phyloP scores from a whole-genome alignment of 2,329 filamentous ascomycete species.

The Microdochium trichocladiopsis region DNA sequence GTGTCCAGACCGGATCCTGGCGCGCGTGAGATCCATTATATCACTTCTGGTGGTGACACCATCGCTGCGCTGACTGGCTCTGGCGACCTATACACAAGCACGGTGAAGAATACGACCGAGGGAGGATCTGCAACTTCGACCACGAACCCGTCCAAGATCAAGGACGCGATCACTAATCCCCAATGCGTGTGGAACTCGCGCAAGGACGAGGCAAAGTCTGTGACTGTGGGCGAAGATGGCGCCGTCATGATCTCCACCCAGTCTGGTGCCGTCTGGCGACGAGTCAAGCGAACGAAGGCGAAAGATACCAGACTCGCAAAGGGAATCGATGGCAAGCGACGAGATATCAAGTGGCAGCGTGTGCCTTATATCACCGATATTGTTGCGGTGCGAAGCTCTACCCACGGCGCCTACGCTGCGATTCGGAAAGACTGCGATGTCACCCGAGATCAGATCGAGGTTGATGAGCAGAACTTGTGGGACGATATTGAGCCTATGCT shows the following conservation, averaged over 20 bases:
- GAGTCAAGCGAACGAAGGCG: constrained; percentile 73
- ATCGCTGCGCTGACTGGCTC: constrained; percentile 80
- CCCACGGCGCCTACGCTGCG: constrained; percentile 84
- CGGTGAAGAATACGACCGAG: constrained; percentile 63
- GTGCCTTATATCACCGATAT: constrained; percentile 84
- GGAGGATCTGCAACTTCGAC: constrained; percentile 61
- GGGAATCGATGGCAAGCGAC: constrained; percentile 52
- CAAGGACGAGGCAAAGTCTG: constrained; percentile 80
- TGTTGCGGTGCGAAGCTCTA: constrained; percentile 75
- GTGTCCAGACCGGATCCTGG: constrained; percentile 58
- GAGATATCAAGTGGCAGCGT: constrained; percentile 93
- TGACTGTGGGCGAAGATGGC: constrained; percentile 84
- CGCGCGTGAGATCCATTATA: constrained; percentile 63
- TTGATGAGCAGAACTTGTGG: constrained; percentile 65
- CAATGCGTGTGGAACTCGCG: constrained; percentile 83
- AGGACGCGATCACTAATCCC: constrained; percentile 69
- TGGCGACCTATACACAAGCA: constrained; percentile 83
- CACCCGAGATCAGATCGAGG: constrained; percentile 61
- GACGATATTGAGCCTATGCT: constrained; percentile 65
- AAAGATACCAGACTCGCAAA: constrained; percentile 49
- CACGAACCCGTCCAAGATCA: constrained; percentile 87
- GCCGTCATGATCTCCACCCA: constrained; percentile 92
- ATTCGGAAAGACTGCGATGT: constrained; percentile 80
- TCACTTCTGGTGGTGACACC: constrained; percentile 82
- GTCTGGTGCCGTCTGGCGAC: constrained; percentile 87